These are phyloP conservation scores for Penicillium sp. DNA, from an alignment of 2,329 filamentous ascomycete species.

Conservation along the genomic window DNA sequence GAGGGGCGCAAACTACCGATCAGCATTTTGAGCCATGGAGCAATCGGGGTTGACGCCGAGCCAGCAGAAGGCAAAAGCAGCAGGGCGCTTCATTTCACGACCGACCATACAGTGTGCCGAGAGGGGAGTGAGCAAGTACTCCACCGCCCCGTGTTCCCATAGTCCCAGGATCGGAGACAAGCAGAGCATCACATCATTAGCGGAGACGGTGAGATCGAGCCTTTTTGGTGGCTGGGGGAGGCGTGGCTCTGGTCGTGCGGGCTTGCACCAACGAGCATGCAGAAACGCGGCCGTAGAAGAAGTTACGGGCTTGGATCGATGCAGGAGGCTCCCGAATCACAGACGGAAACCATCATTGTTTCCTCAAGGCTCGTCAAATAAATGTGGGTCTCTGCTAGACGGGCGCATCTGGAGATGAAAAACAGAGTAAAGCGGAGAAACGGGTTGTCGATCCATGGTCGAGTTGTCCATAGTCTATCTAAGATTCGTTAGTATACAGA, in stretches of 20 bases:
- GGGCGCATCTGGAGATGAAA: slow-evolving; percentile 17
- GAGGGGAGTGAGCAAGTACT: slow-evolving; percentile 11
- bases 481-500: not conserved
- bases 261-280: slow-evolving; percentile 40
- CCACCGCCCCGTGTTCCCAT: slow-evolving; percentile 23
- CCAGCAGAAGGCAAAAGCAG: slow-evolving; percentile 18
- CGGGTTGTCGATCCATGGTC: slow-evolving; percentile 8
- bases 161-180: slow-evolving; percentile 27
- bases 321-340: slow-evolving; percentile 36
- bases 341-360: slow-evolving; percentile 23
- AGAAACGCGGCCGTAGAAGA: slow-evolving; percentile 26
- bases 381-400: slow-evolving; percentile 21
- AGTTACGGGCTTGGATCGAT: slow-evolving; percentile 30
- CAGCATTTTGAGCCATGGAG: slow-evolving; percentile 17
- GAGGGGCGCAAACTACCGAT: slow-evolving; percentile 12
- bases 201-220: slow-evolving; percentile 38
- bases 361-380: slow-evolving; percentile 13
- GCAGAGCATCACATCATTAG: slow-evolving; percentile 38
- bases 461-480: not conserved
- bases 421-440: not conserved
- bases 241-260: slow-evolving; percentile 29
- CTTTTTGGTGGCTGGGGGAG: slow-evolving; percentile 34
- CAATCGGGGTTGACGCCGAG: slow-evolving; percentile 40
- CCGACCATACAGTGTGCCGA: slow-evolving; percentile 30
- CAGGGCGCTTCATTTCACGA: slow-evolving; percentile 40